A percentile compares a stretch with the other conserved stretches of the same genome.
Conservation (phyloP, 345 rosid genomes). For the Aquilaria malaccensis region DNA sequence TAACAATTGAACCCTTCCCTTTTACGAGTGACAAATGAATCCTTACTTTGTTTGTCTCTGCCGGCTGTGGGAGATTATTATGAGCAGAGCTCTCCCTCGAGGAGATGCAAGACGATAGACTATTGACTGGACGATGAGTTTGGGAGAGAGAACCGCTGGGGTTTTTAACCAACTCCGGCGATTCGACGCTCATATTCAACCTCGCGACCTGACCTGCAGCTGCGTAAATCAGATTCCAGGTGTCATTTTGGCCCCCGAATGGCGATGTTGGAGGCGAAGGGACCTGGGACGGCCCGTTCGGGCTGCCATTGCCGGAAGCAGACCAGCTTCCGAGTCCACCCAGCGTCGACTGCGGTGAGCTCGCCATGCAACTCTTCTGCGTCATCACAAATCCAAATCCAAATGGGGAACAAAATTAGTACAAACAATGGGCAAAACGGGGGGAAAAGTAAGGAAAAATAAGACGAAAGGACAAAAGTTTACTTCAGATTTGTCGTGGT, state of each 20-base stretch:
- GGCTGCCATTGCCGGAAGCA: slow-evolving; percentile 37
- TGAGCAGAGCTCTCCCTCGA: slow-evolving; percentile 7
- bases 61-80: background rate
- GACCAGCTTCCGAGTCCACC: slow-evolving; percentile 45
- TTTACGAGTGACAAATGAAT: too few species aligned
- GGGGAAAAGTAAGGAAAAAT: background rate
- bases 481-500: slow-evolving; percentile 29
- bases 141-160: slow-evolving; percentile 11
- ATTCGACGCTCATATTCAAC: slow-evolving; percentile 30
- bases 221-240: slow-evolving; percentile 56
- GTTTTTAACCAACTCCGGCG: slow-evolving; percentile 8
- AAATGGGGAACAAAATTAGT: background rate
- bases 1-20: too few species aligned
- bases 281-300: slow-evolving; percentile 36
- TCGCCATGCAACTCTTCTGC: slow-evolving; percentile 29
- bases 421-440: too few species aligned
- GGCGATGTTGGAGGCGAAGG: slow-evolving; percentile 56
- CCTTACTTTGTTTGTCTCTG: slow-evolving; percentile 18
- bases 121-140: slow-evolving; percentile 14
- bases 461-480: background rate
- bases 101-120: slow-evolving; percentile 16
- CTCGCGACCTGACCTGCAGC: slow-evolving; percentile 81
- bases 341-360: slow-evolving; percentile 70
- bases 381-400: background rate
- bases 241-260: slow-evolving; percentile 24